Percentiles rank a stretch among this genome's conserved stretches.
These are phyloP conservation scores for Pezicula rhizophila DNA, from an alignment of 2,329 filamentous ascomycete species.

Conservation along the genomic window DNA sequence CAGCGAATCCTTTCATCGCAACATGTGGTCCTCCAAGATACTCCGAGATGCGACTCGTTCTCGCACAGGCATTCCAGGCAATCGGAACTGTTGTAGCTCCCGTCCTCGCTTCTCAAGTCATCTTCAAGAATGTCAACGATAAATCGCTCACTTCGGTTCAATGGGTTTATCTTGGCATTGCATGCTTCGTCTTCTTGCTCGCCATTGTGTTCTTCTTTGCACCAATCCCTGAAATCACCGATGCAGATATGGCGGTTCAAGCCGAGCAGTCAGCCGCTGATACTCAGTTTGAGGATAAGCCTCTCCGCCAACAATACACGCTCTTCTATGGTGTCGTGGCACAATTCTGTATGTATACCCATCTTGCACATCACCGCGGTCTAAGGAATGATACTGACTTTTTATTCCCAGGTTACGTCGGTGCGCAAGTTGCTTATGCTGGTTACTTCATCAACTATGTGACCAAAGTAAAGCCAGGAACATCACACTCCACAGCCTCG, in stretches of 20 bases:
- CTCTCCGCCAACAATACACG: constrained; percentile 34
- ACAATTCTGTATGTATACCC: constrained; percentile 73
- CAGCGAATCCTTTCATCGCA: constrained; percentile 66
- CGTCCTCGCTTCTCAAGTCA: constrained; percentile 61
- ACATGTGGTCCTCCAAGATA: constrained; percentile 70
- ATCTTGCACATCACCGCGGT: not conserved
- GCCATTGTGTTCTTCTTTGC: constrained; percentile 64
- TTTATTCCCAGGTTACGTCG: constrained; percentile 51
- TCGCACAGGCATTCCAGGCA: constrained; percentile 71
- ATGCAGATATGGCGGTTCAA: constrained; percentile 48
- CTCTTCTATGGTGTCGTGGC: constrained; percentile 67
- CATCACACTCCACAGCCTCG: constrained; percentile 43
- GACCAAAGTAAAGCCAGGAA: constrained; percentile 34
- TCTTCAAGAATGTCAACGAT: constrained; percentile 53
- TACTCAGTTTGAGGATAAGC: constrained; percentile 17
- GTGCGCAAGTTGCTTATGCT: constrained; percentile 29
- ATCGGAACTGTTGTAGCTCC: constrained; percentile 69
- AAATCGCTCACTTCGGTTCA: constrained; percentile 64
- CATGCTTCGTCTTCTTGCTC: constrained; percentile 64
- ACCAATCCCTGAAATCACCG: constrained; percentile 50
- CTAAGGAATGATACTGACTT: too few species aligned
- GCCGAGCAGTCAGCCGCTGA: constrained; percentile 10
- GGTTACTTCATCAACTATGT: constrained; percentile 58
- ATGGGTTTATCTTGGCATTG: constrained; percentile 78
- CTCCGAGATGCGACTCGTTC: constrained; percentile 66